phyloP scores from a whole-genome alignment of 495 filamentous ascomycete genomes.

The Penicillium verhagenii region DNA sequence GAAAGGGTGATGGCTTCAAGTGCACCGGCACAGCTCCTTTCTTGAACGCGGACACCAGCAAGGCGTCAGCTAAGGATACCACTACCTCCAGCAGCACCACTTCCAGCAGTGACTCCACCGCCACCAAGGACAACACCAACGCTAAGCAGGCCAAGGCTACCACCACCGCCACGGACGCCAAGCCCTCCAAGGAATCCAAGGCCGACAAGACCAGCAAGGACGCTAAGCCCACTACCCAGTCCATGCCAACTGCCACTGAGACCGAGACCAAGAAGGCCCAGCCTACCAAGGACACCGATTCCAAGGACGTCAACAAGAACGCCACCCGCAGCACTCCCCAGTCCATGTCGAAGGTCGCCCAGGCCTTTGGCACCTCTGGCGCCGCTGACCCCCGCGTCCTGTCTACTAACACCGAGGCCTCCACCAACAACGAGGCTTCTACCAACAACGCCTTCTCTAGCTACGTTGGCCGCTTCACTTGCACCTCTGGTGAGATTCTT shows the following conservation, averaged over 20 bases:
- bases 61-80: slow-evolving; percentile 2
- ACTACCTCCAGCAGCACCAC: slow-evolving; percentile 1
- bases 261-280: neutral
- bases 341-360: slow-evolving; percentile 18
- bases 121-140: slow-evolving; percentile 1
- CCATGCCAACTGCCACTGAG: too few species aligned
- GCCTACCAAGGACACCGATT: neutral
- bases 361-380: slow-evolving; percentile 9
- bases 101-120: neutral
- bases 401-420: slow-evolving; percentile 7
- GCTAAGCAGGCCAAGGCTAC: neutral
- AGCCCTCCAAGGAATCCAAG: neutral
- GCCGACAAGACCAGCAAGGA: neutral
- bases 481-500: slow-evolving; percentile 31
- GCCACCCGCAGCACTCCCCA: slow-evolving; percentile 7
- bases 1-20: slow-evolving; percentile 25
- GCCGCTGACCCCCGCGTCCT: slow-evolving; percentile 11
- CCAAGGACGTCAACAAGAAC: neutral
- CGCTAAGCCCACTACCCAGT: too few species aligned
- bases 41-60: slow-evolving; percentile 7
- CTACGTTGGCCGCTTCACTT: slow-evolving; percentile 20
- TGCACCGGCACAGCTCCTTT: slow-evolving; percentile 25
- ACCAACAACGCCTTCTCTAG: slow-evolving; percentile 19
- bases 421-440: slow-evolving; percentile 11
- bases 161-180: neutral